Percentiles rank a stretch among this genome's conserved stretches.
phyloP scores from a whole-genome alignment of 768 basidiomycete species.

The Tylopilus plumbeoviolaceoides region DNA sequence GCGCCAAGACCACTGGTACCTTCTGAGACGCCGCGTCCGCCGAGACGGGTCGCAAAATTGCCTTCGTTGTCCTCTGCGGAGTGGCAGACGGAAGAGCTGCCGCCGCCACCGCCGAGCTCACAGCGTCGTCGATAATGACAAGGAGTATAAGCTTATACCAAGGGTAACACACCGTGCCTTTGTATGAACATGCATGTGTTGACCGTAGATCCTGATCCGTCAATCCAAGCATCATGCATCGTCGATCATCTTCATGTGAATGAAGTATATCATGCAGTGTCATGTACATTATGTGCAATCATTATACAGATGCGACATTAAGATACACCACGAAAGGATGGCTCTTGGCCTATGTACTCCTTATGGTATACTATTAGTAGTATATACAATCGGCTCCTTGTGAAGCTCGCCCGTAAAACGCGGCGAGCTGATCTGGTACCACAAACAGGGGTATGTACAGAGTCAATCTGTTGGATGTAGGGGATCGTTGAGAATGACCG shows the following conservation, averaged over 20 bases:
- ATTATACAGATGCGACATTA: not conserved
- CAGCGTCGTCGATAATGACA: not conserved
- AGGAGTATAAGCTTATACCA: too few relatives aligned
- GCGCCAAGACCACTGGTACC: not conserved
- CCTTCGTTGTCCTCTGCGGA: constrained; percentile 48
- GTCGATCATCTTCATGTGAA: not conserved
- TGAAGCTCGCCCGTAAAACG: too few relatives aligned
- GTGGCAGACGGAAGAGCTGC: constrained; percentile 51
- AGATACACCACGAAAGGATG: too few relatives aligned
- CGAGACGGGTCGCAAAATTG: constrained; percentile 35
- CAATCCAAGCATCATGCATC: too few relatives aligned
- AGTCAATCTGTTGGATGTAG: not conserved
- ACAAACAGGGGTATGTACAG: not conserved
- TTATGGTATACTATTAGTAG: too few relatives aligned
- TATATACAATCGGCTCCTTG: too few relatives aligned
- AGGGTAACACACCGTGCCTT: not conserved
- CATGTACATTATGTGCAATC: not conserved
- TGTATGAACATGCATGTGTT: not conserved
- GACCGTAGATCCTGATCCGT: not conserved
- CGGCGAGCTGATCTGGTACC: too few relatives aligned
- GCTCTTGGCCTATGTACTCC: too few relatives aligned
- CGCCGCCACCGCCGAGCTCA: constrained; percentile 34
- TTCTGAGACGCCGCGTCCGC: constrained; percentile 12
- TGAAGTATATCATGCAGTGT: too few relatives aligned
- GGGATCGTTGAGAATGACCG: not conserved